Base-by-base conservation (phyloP, 768 basidiomycete genomes). In the Tylopilus sp. region DNA sequence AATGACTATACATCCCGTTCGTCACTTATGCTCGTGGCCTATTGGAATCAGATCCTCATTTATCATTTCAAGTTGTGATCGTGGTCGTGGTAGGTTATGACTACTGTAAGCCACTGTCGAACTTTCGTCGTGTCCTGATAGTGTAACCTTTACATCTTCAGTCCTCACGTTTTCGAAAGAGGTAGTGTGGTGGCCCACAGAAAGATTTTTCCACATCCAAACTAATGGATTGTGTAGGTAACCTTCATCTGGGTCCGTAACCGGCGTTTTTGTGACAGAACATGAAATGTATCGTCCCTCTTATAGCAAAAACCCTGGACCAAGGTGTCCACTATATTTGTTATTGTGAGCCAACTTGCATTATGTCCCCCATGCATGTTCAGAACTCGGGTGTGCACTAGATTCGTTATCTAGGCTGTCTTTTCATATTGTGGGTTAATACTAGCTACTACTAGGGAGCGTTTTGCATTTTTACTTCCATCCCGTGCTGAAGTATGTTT, bases 181-280 rank as follows among this genome's bases (percentile, higher is more conserved):
- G 45, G 52, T 47, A 28, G 16, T n/a, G 21, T 33, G 30, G 21
- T 24, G 17, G 12, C n/a, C 14, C 9, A 14, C 8, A 21, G n/a
- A n/a, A n/a, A n/a, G n/a, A n/a, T 6, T 3, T 16, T 6, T 17
- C 29, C 22, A 33, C 6, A 24, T 36, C 10, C 16, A 9, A 30
- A 6, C 44, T 45, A 17, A 52, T 22, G 11, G 6, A 41, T 33
- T 47, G 26, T 12, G 11, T 21, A 47, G 52, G 29, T 53, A 10
- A 47, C 19, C 14, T 53, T 33, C 24, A 41, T 53, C 8, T 53
- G 52, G 52, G 52, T 53, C 6, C 2, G 52, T 53, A 41, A 28
- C 41, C 12, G 14, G 12, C 4, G n/a, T n/a, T 29, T 30, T 31
- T 24, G 36, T 11, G 19, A 45, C 21, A 10, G 10, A 8, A 16